Percentiles rank a stretch among this genome's conserved stretches.
Evolutionary conservation across 768 basidiomycete species (phyloP).

Genomic region (Phaffia tasmanica): DNA sequence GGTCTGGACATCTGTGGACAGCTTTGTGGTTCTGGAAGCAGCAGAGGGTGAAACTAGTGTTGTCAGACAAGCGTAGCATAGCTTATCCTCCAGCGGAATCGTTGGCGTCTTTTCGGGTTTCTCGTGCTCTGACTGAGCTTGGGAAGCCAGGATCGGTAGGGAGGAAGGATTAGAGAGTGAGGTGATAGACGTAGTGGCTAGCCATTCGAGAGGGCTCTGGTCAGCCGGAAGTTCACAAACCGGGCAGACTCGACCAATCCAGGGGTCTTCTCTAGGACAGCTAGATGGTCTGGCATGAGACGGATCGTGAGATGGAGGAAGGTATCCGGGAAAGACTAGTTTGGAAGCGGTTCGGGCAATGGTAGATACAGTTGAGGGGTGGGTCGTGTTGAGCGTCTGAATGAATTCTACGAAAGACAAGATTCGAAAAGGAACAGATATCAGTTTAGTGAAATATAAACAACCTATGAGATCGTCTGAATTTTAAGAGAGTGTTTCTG

Average conservation of each 20-base stretch:
- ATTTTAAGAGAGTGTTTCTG: too few species aligned
- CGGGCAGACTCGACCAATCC: conserved; percentile 18
- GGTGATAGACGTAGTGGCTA: conserved; percentile 16
- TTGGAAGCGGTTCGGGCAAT: conserved; percentile 24
- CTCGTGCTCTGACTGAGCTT: not conserved
- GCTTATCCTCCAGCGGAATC: conserved; percentile 8
- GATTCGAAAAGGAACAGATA: too few species aligned
- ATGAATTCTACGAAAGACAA: conserved; percentile 14
- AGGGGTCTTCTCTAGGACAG: not conserved
- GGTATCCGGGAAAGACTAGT: conserved; percentile 19
- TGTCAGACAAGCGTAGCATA: conserved; percentile 24
- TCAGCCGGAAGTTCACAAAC: conserved; percentile 24
- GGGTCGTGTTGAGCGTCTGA: conserved; percentile 21
- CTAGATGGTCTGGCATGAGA: conserved; percentile 1
- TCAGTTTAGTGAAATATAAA: too few species aligned
- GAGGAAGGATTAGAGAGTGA: conserved; percentile 2
- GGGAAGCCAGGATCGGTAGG: not conserved
- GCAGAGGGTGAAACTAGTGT: conserved; percentile 23
- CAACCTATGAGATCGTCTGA: too few species aligned
- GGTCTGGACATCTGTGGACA: not conserved
- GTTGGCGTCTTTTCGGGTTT: not conserved
- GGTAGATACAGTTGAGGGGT: conserved; percentile 25
- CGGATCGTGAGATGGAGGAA: not conserved
- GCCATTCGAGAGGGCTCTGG: conserved; percentile 7
- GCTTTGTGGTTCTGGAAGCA: conserved; percentile 6